A percentile compares a stretch with the other conserved stretches of the same genome.
Evolutionary conservation across 2,329 filamentous ascomycete genomes (phyloP).

Genomic region (Verticillium alfalfae): DNA sequence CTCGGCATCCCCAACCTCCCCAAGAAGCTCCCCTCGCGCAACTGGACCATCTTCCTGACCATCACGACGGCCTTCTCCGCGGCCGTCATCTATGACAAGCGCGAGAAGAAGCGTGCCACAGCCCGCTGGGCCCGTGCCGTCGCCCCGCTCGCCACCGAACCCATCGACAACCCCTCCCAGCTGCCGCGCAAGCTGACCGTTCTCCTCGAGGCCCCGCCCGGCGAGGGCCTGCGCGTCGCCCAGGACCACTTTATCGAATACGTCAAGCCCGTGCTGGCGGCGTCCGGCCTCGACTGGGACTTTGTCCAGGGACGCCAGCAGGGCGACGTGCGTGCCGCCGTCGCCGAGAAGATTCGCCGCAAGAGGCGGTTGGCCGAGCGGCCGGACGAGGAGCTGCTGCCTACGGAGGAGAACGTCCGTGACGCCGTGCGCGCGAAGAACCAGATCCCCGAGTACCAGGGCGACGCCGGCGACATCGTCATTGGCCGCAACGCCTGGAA

Average conservation of each 20-base stretch:
- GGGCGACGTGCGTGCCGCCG: slow-evolving; percentile 83
- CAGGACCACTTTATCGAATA: slow-evolving; percentile 96
- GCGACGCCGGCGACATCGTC: slow-evolving; percentile 76
- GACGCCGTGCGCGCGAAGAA: slow-evolving; percentile 58
- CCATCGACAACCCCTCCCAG: slow-evolving; percentile 59
- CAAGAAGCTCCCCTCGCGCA: slow-evolving; percentile 82
- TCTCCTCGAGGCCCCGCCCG: slow-evolving; percentile 79
- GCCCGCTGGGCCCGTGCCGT: slow-evolving; percentile 84
- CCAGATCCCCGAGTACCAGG: slow-evolving; percentile 66
- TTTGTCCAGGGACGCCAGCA: slow-evolving; percentile 88
- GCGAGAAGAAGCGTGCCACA: slow-evolving; percentile 79
- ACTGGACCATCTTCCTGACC: slow-evolving; percentile 94
- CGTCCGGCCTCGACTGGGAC: slow-evolving; percentile 90
- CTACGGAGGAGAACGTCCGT: slow-evolving; percentile 54
- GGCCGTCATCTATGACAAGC: slow-evolving; percentile 85
- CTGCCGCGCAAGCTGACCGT: slow-evolving; percentile 82
- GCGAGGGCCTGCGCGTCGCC: slow-evolving; percentile 76
- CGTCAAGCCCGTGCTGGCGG: slow-evolving; percentile 85
- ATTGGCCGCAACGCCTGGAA: slow-evolving; percentile 95
- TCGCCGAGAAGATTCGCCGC: slow-evolving; percentile 82
- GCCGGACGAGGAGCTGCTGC: slow-evolving; percentile 40
- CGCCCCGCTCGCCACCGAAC: slow-evolving; percentile 74
- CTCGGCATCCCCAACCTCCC: slow-evolving; percentile 82
- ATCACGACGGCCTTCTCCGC: slow-evolving; percentile 72
- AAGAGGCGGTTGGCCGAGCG: slow-evolving; percentile 54